phyloP scores from a whole-genome alignment of 1,284 basidiomycete species.

The Clitocybe nebularis region DNA sequence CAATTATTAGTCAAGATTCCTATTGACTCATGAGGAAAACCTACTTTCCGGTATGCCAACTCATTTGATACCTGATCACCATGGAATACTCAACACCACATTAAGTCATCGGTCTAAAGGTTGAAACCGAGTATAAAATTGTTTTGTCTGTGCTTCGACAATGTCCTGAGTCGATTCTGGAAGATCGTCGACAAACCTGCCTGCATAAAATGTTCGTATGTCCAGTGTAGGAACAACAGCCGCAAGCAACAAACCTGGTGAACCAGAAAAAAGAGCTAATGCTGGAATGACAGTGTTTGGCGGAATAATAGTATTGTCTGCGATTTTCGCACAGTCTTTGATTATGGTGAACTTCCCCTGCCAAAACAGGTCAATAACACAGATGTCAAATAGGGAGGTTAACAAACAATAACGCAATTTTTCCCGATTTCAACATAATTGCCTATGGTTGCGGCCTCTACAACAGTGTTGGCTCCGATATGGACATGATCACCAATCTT shows the following conservation, averaged over 20 bases:
- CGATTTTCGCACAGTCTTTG: conserved; percentile 90
- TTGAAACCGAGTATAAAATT: conserved; percentile 47
- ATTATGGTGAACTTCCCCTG: conserved; percentile 97
- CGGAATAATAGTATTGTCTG: conserved; percentile 85
- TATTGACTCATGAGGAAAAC: too few species aligned
- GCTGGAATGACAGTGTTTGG: conserved; percentile 93
- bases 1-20: too few species aligned
- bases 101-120: conserved; percentile 26
- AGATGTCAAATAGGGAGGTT: conserved; percentile 3
- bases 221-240: not conserved
- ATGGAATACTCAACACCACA: not conserved
- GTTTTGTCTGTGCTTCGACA: conserved; percentile 76
- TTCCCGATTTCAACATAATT: conserved; percentile 94
- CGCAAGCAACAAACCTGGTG: conserved; percentile 63
- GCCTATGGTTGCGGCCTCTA: conserved; percentile 94
- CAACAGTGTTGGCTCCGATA: conserved; percentile 81
- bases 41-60: too few species aligned
- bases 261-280: conserved; percentile 82
- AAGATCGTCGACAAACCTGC: conserved; percentile 76
- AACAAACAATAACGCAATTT: conserved; percentile 86
- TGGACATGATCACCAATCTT: conserved; percentile 95
- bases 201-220: conserved; percentile 34
- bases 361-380: conserved; percentile 1
- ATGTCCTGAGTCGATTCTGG: conserved; percentile 89
- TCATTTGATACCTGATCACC: too few species aligned